Evolutionary conservation across 805 yeast genomes (phyloP), one percentile per base, ranked within the genome.

Genomic region (Danielia reshetovae): DNA sequence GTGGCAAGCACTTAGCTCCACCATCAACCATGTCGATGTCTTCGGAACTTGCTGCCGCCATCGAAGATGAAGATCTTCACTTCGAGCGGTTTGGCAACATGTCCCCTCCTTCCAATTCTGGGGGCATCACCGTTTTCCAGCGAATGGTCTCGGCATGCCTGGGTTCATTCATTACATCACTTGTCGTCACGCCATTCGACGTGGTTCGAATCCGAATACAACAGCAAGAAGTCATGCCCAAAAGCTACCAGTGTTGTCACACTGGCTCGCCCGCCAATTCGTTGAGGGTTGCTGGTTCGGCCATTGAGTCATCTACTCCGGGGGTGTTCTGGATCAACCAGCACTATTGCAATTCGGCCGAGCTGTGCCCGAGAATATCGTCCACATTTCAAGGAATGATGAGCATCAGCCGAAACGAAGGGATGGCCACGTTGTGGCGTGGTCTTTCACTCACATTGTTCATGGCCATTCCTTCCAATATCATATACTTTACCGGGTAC

Each of bases 381-480:
- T 87, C 93, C 2, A 87, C 96, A 0, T 70, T 77, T 52, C 83
- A 85, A 25, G 93, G 96, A 0, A 68, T 90, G 44, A 45, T 62
- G 2, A 72, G 74, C 27, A 88, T 90, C 28, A 72, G 79, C 3
- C 59, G 69, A 19, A 66, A 74, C 17, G 98, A 93, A 59, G 98
- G 98, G 0, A 18, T 77, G 0, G 32, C 68, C 1, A 81, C 96
- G 0, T 65, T 93, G 12, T 93, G 96, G 90, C 68, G 97, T 35
- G 98, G 98, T 0, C 69, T 93, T 7, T 75, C 90, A 0, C 56
- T 90, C 19, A 86, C 95, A 0, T 61, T 93, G 13, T 38, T 83
- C 10, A 93, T 93, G 95, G 86, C 96, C 0, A 72, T 89, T 1
- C 98, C 98, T 1, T 75, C 96, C 0, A 93, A 90, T 48, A 84